Conservation (phyloP, 1,284 basidiomycete species). For the Pascua guehoae region DNA sequence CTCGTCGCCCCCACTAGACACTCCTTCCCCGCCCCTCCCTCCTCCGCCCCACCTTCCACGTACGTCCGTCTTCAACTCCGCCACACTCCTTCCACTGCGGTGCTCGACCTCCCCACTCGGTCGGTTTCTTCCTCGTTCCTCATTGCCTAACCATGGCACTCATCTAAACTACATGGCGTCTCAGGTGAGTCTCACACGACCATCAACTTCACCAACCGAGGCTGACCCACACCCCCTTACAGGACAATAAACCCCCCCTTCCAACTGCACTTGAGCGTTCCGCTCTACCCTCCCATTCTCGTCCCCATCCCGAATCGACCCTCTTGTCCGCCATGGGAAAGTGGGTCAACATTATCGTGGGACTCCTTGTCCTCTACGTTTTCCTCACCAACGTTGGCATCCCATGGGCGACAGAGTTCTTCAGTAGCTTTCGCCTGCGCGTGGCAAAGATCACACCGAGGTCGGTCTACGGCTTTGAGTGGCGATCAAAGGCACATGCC, state of each 20-base stretch:
- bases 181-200: not conserved
- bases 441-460: conserved; percentile 22
- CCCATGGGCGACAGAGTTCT: conserved; percentile 16
- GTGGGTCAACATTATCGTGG: conserved; percentile 7
- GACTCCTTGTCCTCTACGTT: conserved; percentile 13
- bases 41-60: too few species aligned
- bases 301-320: not conserved
- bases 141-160: too few species aligned
- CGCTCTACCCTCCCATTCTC: not conserved
- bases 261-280: not conserved
- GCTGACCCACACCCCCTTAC: too few species aligned
- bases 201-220: too few species aligned
- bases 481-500: conserved; percentile 22
- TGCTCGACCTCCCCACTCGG: too few species aligned
- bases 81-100: too few species aligned
- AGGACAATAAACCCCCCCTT: too few species aligned
- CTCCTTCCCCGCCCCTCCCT: not conserved
- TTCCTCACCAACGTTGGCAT: conserved; percentile 19
- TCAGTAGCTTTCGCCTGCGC: conserved; percentile 18
- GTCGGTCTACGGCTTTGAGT: conserved; percentile 36
- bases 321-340: conserved; percentile 2
- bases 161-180: not conserved
- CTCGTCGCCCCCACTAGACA: not conserved
- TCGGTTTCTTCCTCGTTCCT: too few species aligned
- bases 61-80: too few species aligned